Percentiles rank a stretch among this genome's conserved stretches.
phyloP scores from a whole-genome alignment of 306 rosid species.

The Lathyrus sativus region DNA sequence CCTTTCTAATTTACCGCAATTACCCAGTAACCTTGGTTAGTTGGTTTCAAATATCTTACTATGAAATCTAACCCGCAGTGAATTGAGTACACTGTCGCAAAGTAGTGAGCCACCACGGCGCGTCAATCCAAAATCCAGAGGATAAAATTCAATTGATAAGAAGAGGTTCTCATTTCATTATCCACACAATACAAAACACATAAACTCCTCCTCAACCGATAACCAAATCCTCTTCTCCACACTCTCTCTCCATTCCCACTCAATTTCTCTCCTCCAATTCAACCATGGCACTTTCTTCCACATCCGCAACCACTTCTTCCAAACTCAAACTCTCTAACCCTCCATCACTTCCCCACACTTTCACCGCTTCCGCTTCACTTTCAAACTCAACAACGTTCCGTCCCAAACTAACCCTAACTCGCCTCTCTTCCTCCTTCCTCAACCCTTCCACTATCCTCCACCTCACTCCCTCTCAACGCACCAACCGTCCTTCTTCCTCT shows the following conservation, averaged over 20 bases:
- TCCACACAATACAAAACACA: constrained; percentile 20
- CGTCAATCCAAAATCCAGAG: constrained; percentile 23
- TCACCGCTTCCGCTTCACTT: constrained; percentile 8
- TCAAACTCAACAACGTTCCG: constrained; percentile 40
- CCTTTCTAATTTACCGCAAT: no score
- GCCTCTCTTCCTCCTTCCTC: constrained; percentile 65
- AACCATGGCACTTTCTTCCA: constrained; percentile 51
- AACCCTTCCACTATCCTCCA: constrained; percentile 67
- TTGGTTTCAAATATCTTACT: no score
- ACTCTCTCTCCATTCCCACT: neutral
- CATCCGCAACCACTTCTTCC: constrained; percentile 46
- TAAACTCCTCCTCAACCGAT: neutral
- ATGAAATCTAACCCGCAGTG: neutral
- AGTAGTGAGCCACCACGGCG: neutral
- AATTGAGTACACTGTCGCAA: neutral
- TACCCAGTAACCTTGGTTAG: no score
- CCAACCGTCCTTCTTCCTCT: constrained; percentile 30
- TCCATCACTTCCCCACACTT: constrained; percentile 14
- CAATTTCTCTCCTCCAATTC: neutral
- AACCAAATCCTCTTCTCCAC: constrained; percentile 15
- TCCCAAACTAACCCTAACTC: constrained; percentile 45
- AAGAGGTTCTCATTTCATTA: constrained; percentile 21
- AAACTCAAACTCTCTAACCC: constrained; percentile 43
- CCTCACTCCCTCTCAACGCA: constrained; percentile 35
- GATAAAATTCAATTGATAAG: constrained; percentile 12